Conservation (phyloP, 768 basidiomycete species). For the Boletus subparvulus region DNA sequence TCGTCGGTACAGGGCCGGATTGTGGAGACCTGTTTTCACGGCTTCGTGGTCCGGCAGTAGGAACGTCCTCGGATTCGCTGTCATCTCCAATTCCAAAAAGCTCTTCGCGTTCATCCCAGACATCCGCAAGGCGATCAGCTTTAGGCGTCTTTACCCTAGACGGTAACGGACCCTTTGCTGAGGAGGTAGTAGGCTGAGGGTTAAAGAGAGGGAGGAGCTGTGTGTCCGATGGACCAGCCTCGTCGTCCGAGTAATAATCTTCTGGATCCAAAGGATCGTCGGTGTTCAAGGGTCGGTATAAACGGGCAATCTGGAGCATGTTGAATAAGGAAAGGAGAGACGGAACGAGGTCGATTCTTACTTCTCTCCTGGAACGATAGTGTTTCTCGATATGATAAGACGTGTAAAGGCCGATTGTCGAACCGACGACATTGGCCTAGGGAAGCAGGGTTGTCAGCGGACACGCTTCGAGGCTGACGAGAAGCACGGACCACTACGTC, state of each 20-base stretch:
- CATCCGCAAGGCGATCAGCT: constrained; percentile 49
- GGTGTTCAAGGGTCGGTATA: constrained; percentile 70
- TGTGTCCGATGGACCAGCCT: constrained; percentile 43
- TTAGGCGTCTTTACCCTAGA: constrained; percentile 32
- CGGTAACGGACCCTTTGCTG: constrained; percentile 20
- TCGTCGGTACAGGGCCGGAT: constrained; percentile 24
- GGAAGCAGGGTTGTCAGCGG: constrained; percentile 8
- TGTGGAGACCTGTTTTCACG: constrained; percentile 3
- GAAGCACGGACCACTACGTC: constrained; percentile 60
- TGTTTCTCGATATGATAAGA: constrained; percentile 71
- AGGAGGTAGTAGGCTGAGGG: constrained; percentile 8
- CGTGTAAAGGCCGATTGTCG: constrained; percentile 61
- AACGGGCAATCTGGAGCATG: constrained; percentile 59
- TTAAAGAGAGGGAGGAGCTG: constrained; percentile 60
- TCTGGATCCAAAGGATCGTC: constrained; percentile 53
- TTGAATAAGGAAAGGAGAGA: not conserved
- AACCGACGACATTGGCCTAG: constrained; percentile 80
- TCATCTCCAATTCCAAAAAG: constrained; percentile 67
- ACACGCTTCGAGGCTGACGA: constrained; percentile 10
- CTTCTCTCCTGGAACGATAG: constrained; percentile 79
- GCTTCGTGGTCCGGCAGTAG: constrained; percentile 7
- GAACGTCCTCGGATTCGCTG: constrained; percentile 52
- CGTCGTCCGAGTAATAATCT: constrained; percentile 41
- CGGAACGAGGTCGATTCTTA: constrained; percentile 25
- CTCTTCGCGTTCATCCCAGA: constrained; percentile 81